These are phyloP conservation scores for Trichomonas tenax DNA, from an alignment of 208 protist genomes.

Conservation along the genomic window DNA sequence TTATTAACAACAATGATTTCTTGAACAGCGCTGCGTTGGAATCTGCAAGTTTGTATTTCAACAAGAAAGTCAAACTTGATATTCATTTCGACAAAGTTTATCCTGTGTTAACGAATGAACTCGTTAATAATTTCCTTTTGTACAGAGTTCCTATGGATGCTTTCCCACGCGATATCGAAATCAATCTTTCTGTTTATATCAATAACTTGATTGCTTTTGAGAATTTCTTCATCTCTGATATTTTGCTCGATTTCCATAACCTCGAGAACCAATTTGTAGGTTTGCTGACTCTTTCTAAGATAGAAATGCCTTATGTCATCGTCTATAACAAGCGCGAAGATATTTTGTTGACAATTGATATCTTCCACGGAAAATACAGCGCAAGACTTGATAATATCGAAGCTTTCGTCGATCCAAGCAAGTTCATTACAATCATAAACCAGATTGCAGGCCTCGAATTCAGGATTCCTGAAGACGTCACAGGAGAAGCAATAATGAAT, in stretches of 20 bases:
- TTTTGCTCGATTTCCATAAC: background rate
- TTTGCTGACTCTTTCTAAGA: background rate
- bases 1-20: background rate
- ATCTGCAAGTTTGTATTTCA: background rate
- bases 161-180: background rate
- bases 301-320: background rate
- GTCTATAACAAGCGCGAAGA: background rate
- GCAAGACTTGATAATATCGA: background rate
- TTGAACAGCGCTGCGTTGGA: background rate
- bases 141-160: background rate
- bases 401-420: background rate
- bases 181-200: background rate
- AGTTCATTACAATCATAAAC: background rate
- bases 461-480: background rate
- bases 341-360: background rate
- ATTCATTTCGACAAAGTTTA: background rate
- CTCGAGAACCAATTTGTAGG: background rate
- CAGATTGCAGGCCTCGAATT: background rate
- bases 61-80: background rate
- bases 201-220: background rate
- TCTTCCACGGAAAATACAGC: background rate
- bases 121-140: background rate
- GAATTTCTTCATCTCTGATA: background rate
- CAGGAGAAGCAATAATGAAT: background rate
- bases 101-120: background rate